These are phyloP conservation scores for Blastomyces percursus DNA, from an alignment of 2,329 filamentous ascomycete genomes.

Conservation along the genomic window DNA sequence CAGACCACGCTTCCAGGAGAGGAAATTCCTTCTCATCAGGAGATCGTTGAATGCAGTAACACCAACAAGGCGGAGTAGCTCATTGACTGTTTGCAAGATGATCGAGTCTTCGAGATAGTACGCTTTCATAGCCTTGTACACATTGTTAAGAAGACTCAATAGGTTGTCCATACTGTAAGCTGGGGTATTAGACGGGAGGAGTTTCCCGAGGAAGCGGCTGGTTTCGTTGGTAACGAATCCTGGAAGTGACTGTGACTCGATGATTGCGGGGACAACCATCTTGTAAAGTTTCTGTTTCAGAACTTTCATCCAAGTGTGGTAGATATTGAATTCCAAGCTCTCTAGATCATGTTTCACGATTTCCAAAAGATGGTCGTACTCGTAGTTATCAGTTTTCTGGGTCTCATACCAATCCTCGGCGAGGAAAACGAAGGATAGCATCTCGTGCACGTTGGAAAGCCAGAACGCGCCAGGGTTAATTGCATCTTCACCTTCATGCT, in stretches of 20 bases:
- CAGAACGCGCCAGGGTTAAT: slow-evolving; percentile 97
- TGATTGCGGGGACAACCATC: slow-evolving; percentile 99
- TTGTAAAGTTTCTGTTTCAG: slow-evolving; percentile 98
- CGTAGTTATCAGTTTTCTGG: slow-evolving; percentile 98
- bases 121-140: slow-evolving; percentile 97
- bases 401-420: slow-evolving; percentile 99
- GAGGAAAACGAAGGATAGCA: slow-evolving; percentile 98
- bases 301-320: slow-evolving; percentile 99
- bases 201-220: slow-evolving; percentile 95
- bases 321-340: slow-evolving; percentile 98
- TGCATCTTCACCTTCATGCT: slow-evolving; percentile 92
- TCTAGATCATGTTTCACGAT: slow-evolving; percentile 99
- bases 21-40: slow-evolving; percentile 94
- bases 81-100: slow-evolving; percentile 88
- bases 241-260: slow-evolving; percentile 94
- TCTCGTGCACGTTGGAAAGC: slow-evolving; percentile 98
- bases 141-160: slow-evolving; percentile 87
- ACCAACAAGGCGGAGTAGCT: slow-evolving; percentile 82
- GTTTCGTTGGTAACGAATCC: slow-evolving; percentile 98
- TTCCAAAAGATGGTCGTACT: slow-evolving; percentile 93
- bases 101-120: slow-evolving; percentile 96
- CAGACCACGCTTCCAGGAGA: slow-evolving; percentile 97
- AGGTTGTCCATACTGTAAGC: slow-evolving; percentile 99
- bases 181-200: slow-evolving; percentile 76
- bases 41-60: slow-evolving; percentile 98